Percentiles rank a stretch among this genome's conserved stretches.
Evolutionary conservation across 805 yeast genomes (phyloP).

Genomic region (Sugiyamaella boreocaroliniensis): DNA sequence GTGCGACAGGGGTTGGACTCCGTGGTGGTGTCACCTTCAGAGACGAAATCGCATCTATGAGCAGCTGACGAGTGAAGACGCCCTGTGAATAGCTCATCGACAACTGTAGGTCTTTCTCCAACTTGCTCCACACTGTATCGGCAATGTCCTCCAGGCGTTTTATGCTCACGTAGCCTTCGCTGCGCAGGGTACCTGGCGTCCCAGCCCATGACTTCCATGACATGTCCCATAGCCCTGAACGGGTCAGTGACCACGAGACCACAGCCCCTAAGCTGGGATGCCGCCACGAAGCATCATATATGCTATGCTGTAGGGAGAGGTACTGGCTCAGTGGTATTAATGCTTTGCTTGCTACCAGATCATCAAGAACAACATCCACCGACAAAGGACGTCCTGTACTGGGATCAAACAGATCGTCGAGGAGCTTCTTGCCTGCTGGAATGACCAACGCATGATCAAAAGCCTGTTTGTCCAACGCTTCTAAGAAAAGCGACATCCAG

Average conservation of each 20-base stretch:
- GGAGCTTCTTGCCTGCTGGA: conserved; percentile 21
- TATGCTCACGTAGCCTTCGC: conserved; percentile 24
- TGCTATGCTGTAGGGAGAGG: conserved; percentile 4
- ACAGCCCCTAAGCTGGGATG: conserved; percentile 4
- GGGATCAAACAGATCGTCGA: conserved; percentile 21
- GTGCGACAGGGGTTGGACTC: neutral
- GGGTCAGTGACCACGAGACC: conserved; percentile 16
- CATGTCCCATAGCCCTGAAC: conserved; percentile 14
- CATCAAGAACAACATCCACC: conserved; percentile 26
- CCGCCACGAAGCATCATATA: conserved; percentile 7
- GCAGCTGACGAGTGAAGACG: conserved; percentile 16
- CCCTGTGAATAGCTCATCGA: conserved; percentile 10
- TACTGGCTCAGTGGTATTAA: conserved; percentile 25
- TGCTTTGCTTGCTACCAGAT: conserved; percentile 22
- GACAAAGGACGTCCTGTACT: conserved; percentile 29
- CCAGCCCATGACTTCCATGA: conserved; percentile 19
- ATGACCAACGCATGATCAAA: conserved; percentile 27
- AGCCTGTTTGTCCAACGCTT: conserved; percentile 22
- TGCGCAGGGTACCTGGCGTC: conserved; percentile 20
- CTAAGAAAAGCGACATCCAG: conserved; percentile 37
- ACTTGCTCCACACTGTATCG: conserved; percentile 6
- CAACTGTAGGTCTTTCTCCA: conserved; percentile 1
- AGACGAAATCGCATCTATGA: neutral
- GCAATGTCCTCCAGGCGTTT: conserved; percentile 16
- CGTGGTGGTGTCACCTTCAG: neutral